phyloP scores from a whole-genome alignment of 257 asterid species.

The Coffea canephora region DNA sequence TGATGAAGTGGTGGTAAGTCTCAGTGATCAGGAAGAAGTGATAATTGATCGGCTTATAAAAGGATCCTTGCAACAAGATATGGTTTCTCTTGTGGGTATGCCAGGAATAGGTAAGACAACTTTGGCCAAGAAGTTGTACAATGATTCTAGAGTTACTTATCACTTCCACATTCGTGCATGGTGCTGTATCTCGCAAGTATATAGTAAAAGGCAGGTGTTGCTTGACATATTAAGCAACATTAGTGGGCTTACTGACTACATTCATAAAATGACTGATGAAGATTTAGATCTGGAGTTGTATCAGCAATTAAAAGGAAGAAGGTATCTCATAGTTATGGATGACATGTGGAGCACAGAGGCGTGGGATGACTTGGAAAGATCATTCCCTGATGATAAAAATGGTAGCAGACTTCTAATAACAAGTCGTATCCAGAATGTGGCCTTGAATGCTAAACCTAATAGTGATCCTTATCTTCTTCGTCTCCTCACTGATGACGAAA shows the following conservation, averaged over 20 bases:
- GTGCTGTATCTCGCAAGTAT: background rate
- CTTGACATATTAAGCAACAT: slow-evolving; percentile 3
- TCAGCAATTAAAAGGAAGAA: background rate
- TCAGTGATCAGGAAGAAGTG: background rate
- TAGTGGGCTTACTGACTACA: background rate
- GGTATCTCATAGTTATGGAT: slow-evolving; percentile 13
- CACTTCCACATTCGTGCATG: slow-evolving; percentile 8
- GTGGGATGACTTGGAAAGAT: background rate
- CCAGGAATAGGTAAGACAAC: slow-evolving; percentile 16
- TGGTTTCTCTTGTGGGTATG: background rate
- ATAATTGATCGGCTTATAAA: background rate
- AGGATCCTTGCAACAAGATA: background rate
- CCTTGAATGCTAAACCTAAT: background rate
- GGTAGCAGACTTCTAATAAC: slow-evolving; percentile 11
- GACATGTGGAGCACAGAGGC: background rate
- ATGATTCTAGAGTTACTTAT: background rate
- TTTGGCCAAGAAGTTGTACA: background rate
- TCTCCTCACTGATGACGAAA: background rate
- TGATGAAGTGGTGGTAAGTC: slow-evolving; percentile 3
- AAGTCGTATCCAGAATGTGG: slow-evolving; percentile 8
- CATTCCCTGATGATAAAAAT: slow-evolving; percentile 11
- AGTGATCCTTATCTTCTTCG: background rate
- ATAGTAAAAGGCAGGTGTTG: background rate
- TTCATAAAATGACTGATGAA: slow-evolving; percentile 1
- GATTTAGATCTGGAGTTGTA: background rate